Percentiles rank a stretch among this genome's conserved stretches.
Evolutionary conservation across 1,284 basidiomycete species (phyloP).

Genomic region (Rhodotorula sp.): DNA sequence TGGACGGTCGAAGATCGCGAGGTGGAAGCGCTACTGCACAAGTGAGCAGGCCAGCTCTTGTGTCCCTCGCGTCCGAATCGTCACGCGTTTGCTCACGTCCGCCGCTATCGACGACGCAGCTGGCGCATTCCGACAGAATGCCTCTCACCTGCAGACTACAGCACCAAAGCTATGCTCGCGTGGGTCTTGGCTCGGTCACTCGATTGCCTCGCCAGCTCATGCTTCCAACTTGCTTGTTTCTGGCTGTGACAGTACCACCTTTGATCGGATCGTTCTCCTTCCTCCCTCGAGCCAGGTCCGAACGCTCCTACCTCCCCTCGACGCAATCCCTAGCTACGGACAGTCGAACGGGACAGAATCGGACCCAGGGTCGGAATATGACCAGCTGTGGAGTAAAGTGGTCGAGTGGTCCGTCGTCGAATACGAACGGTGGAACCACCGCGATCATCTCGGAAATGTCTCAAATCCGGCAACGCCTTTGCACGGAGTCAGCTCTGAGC

Average conservation of each 20-base stretch:
- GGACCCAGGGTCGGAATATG: background rate
- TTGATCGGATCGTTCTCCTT: slow-evolving; percentile 31
- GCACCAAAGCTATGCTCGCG: slow-evolving; percentile 34
- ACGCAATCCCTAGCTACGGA: background rate
- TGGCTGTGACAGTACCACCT: slow-evolving; percentile 16
- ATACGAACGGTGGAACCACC: slow-evolving; percentile 8
- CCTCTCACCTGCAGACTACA: slow-evolving; percentile 25
- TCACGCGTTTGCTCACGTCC: background rate
- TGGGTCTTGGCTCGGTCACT: background rate
- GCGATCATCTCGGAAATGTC: background rate
- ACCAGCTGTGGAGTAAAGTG: slow-evolving; percentile 5
- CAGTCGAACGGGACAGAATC: background rate
- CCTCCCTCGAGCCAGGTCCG: slow-evolving; percentile 26
- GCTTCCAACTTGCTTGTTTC: too few relatives aligned
- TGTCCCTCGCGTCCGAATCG: too few relatives aligned
- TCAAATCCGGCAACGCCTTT: too few relatives aligned
- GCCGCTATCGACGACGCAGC: background rate
- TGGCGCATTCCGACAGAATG: slow-evolving; percentile 29
- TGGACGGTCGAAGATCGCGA: slow-evolving; percentile 39
- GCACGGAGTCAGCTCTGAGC: too few relatives aligned
- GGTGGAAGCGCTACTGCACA: slow-evolving; percentile 34
- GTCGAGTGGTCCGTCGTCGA: slow-evolving; percentile 26
- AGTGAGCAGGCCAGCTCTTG: slow-evolving; percentile 13
- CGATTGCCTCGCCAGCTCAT: background rate
- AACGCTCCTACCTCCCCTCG: slow-evolving; percentile 16